Percentiles rank a stretch among this genome's conserved stretches.
phyloP scores from a whole-genome alignment of 805 yeast species.

The Sporopachydermia lactativora region DNA sequence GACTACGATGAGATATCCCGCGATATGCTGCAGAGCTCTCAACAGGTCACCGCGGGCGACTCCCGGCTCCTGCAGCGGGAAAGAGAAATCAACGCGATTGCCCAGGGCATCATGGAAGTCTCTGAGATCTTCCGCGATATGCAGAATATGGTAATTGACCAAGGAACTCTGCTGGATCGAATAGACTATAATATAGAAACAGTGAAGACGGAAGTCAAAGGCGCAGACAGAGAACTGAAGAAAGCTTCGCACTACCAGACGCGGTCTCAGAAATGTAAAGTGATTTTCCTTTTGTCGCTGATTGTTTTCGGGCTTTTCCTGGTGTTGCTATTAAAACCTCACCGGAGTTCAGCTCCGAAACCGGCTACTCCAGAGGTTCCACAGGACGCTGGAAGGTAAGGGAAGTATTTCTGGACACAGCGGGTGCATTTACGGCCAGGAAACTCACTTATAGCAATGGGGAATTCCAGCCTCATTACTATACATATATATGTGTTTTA shows the following conservation, averaged over 20 bases:
- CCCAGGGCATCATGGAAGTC: constrained; percentile 88
- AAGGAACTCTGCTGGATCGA: constrained; percentile 86
- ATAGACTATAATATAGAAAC: constrained; percentile 84
- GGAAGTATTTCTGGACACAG: too few species aligned
- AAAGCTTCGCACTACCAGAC: constrained; percentile 75
- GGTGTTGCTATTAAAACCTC: constrained; percentile 44
- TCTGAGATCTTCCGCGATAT: constrained; percentile 87
- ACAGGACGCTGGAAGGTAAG: too few species aligned
- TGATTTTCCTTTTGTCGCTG: constrained; percentile 59
- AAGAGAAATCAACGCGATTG: constrained; percentile 77
- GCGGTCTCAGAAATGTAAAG: constrained; percentile 80
- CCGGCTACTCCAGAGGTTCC: too few species aligned
- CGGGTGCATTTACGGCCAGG: too few species aligned
- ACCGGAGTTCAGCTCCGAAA: too few species aligned
- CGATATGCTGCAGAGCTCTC: constrained; percentile 23
- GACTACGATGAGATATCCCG: constrained; percentile 19
- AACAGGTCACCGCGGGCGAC: constrained; percentile 23
- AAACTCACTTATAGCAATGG: too few species aligned
- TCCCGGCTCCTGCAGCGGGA: constrained; percentile 57
- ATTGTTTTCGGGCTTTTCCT: constrained; percentile 60
- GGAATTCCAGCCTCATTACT: too few species aligned
- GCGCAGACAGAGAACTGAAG: constrained; percentile 63
- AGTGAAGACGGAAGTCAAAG: constrained; percentile 61
- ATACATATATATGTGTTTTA: too few species aligned
- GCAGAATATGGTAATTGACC: constrained; percentile 86